Percentiles rank a stretch among this genome's conserved stretches.
These are phyloP conservation scores for Linnemannia exigua DNA, from an alignment of 192 early-diverging fungal species.

Conservation along the genomic window DNA sequence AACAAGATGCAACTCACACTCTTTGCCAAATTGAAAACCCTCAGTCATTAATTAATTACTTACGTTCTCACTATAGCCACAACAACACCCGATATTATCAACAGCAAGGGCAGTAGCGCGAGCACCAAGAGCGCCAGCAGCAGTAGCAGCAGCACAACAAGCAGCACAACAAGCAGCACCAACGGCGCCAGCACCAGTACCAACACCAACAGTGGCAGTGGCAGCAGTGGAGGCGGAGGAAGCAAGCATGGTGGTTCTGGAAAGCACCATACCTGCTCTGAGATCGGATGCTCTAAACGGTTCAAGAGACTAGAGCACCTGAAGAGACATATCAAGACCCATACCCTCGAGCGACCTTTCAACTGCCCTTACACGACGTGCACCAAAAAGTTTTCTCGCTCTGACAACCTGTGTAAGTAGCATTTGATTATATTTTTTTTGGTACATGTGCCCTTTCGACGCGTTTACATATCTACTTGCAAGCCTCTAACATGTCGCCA, in stretches of 20 bases:
- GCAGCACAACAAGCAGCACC: not conserved
- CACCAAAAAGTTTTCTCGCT: constrained; percentile 69
- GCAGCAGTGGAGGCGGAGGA: constrained; percentile 4
- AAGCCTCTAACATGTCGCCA: no score
- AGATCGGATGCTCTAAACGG: constrained; percentile 60
- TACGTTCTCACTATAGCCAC: not conserved
- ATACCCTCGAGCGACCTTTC: constrained; percentile 77
- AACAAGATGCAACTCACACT: not conserved
- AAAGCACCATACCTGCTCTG: constrained; percentile 65
- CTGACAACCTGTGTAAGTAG: constrained; percentile 64
- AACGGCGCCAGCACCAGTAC: constrained; percentile 3
- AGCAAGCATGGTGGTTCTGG: constrained; percentile 55
- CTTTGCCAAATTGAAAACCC: not conserved
- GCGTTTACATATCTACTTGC: not conserved
- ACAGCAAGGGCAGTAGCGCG: not conserved
- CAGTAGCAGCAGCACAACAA: not conserved
- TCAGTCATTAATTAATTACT: not conserved
- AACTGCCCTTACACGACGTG: constrained; percentile 61
- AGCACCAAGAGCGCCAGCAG: not conserved
- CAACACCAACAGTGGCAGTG: constrained; percentile 32
- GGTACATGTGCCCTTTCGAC: not conserved
- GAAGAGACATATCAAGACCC: constrained; percentile 85
- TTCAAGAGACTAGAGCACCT: constrained; percentile 83
- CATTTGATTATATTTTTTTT: not conserved
- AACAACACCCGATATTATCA: constrained; percentile 15